Evolutionary conservation across 75 land plant genomes (phyloP).

Genomic region (Azolla pinnata): DNA sequence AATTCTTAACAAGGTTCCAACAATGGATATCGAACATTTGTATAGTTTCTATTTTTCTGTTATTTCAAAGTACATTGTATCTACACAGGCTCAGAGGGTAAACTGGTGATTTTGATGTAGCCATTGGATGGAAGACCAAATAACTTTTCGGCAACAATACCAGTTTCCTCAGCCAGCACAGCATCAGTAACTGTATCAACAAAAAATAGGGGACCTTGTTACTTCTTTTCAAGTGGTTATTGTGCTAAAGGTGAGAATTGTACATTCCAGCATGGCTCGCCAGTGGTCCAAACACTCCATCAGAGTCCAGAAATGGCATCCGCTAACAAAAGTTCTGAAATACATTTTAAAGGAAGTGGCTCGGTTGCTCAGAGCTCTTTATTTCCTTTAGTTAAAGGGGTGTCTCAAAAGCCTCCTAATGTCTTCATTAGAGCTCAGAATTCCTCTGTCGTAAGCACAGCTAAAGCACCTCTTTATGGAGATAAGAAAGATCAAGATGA

Average conservation of each 20-base stretch:
- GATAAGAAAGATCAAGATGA: too few species aligned
- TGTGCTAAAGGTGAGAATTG: slow-evolving; percentile 85
- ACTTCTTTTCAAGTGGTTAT: slow-evolving; percentile 46
- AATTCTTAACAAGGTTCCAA: neutral
- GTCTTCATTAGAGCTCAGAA: too few species aligned
- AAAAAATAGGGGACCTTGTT: slow-evolving; percentile 54
- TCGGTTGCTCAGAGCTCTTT: too few species aligned
- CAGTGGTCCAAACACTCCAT: too few species aligned
- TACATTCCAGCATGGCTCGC: slow-evolving; percentile 57
- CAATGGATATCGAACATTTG: neutral
- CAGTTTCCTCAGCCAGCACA: neutral
- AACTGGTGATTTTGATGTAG: neutral
- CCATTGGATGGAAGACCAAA: neutral
- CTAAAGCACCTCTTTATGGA: too few species aligned
- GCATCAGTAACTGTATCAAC: too few species aligned
- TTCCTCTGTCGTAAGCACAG: too few species aligned
- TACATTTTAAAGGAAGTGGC: too few species aligned
- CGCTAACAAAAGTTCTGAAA: too few species aligned
- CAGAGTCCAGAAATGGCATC: too few species aligned
- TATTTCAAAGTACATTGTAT: neutral
- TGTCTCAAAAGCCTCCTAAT: too few species aligned
- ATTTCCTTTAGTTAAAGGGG: too few species aligned
- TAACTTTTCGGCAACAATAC: neutral
- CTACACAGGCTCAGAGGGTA: neutral
- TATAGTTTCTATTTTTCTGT: neutral